Base-by-base conservation (phyloP, 352 stramenopile species). In the Globisporangium orthogonon region DNA sequence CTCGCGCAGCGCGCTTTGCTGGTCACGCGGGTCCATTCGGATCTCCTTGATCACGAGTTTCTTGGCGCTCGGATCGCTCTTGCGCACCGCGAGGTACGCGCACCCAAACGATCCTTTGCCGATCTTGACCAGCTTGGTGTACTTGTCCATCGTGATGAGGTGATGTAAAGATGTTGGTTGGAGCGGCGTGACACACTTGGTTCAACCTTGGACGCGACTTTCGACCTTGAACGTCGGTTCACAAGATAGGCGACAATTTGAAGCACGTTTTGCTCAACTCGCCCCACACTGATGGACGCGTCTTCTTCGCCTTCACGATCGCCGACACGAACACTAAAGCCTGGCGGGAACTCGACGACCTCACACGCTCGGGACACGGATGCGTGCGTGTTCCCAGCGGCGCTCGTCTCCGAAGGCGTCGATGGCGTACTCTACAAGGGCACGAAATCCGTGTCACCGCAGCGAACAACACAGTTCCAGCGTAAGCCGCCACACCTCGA, bases 21-120 rank as follows among this genome's bases (percentile, higher is more conserved):
- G 68, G 50, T 92, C 83, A 6, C 78, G 75, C 39, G 81, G 78
- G 45, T 89, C 78, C 56, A 89, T 70, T n/a, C 67, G 59, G 52
- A 91, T 77, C 59, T 91, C 78, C 50, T 91, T 91, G 54, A 91
- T 74, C 40, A 91, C 81, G 30, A 71, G 79, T 63, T 84, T 69
- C 51, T 74, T 78, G 28, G 67, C 69, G 5, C 41, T 45, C 7
- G 62, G 57, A 0, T 74, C 68, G 17, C 30, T 37, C 55, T 77
- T 84, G n/a, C 72, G 72, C 15, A 70, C 73, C 49, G 65, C 81
- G 51, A 92, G 66, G 56, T 81, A 91, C 15, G 80, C 83, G 47
- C 64, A 73, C 2, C 83, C 83, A 31, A 89, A 92, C 62, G 72
- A 86, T 28, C 83, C 83, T 56, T 89, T 72, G 0, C 80, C 83